Evolutionary conservation across 192 early-diverging fungal genomes (phyloP), one percentile per base, ranked within the genome.

Genomic region (Coemansia asiatica): DNA sequence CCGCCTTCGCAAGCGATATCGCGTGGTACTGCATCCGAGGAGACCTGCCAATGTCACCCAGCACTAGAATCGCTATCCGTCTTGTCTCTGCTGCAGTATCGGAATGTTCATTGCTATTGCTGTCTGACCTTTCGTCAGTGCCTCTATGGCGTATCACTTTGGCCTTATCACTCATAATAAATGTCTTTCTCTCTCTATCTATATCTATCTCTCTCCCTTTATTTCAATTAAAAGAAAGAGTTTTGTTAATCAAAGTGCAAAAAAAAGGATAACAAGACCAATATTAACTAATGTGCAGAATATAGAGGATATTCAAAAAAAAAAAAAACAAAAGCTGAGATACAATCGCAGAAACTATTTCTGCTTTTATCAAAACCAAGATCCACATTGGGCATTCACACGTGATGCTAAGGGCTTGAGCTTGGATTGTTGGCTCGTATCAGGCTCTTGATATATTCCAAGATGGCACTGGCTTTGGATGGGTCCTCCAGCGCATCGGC

Each of bases 11-110:
- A 40, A 96, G 81, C 25, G 90, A 91, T 7, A 90, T 64, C 38
- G 93, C 92, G 74, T 98, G 96, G 64, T 93, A 88, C 59, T 90
- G 86, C 90, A 95, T 97, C n/a, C 95, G 87, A 13, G 96, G 95
- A 15, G 91, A 91, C 53, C 90, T 82, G 6, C 91, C 91, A 71
- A 94, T 86, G 58, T 95, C 93, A 4, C 92, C 93, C 23, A 95
- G 75, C 4, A 95, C 93, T 8, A 94, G 57, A 16, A 84, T 56
- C 5, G 72, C 72, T 16, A 81, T 59, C 1, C 71, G 63, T 25
- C 56, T 61, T n/a, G 51, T 18, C 21, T 55, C 63, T 51, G 28
- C 31, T 23, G 15, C 47, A 8, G 21, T 22, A 53, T 6, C 35
- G 2, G 13, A 12, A 28, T 26, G 23, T 7, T n/a, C 16, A n/a